phyloP scores from a whole-genome alignment of 2,329 filamentous ascomycete species.

The Kalaharituber pfeilii region DNA sequence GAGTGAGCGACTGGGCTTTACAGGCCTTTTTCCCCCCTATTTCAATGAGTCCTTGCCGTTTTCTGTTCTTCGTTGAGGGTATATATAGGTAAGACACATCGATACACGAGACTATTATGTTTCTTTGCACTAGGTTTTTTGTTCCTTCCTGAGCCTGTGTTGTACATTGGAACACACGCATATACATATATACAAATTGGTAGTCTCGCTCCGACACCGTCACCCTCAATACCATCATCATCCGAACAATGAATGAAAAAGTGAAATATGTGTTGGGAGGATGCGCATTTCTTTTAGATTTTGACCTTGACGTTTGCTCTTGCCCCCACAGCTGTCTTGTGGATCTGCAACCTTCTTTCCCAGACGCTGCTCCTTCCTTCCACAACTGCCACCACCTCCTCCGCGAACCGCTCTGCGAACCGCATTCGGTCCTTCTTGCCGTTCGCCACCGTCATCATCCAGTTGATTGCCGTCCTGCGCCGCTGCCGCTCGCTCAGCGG shows the following conservation, averaged over 20 bases:
- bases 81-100: no score
- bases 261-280: background rate
- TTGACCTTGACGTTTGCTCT: constrained; percentile 47
- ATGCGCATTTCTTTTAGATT: background rate
- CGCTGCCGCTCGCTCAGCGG: constrained; percentile 61
- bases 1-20: no score
- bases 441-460: constrained; percentile 77
- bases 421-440: constrained; percentile 48
- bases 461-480: constrained; percentile 60
- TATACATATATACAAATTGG: no score
- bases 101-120: no score
- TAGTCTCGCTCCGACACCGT: no score
- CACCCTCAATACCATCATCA: no score
- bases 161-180: no score
- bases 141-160: no score
- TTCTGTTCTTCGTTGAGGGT: no score
- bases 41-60: no score
- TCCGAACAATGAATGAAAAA: background rate
- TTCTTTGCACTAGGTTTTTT: no score
- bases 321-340: constrained; percentile 63
- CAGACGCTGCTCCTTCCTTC: constrained; percentile 72
- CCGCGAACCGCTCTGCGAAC: constrained; percentile 26
- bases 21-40: no score
- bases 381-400: constrained; percentile 49
- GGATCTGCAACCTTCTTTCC: constrained; percentile 60